Base-by-base conservation (phyloP, 306 rosid genomes). In the Sicyos baderoa region DNA sequence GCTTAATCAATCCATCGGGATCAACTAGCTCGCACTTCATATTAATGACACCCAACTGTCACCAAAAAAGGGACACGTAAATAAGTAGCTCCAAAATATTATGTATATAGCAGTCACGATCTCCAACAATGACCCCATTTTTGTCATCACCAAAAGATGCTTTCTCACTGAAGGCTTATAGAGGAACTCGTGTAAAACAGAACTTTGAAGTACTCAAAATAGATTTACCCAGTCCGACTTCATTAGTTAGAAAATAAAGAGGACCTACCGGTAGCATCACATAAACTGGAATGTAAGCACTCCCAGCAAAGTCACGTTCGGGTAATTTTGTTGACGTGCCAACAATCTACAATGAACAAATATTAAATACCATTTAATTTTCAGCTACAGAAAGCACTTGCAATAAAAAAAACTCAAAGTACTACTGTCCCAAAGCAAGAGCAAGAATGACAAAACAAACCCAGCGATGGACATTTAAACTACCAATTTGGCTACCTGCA, bases 11-110 rank as follows among this genome's bases (percentile, higher is more conserved):
- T 53, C 87, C 90, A 79, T 94, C 97, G 11, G 89, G 96, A 85
- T 94, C 97, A 77, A 86, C 95, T 73, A 94, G 82, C 76, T 90
- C 99, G 67, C 97, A 90, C 76, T 94, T 94, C 83, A 94, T 85
- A 78, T 90, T 90, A 80, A 88, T 76, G 76, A 88, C 91, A 68
- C 99, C 99, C 73, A 88, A 77, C 99, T 90, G 86, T 79, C 66
- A 79, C 73, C 73, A 76, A 78, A 74, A 83, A 50, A 60, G 73
- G 52, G 54, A 37, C 55, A 10, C 57, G 27, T 19, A 17, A 45
- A 58, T 64, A 72, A 81, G 70, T 32, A 74, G 25, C 73, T 56
- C 60, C 52, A 76, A 55, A 75, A 73, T 40, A 78, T 32, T 5
- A 52, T 70, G 53, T 54, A 57, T 22, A 58, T 44, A 71, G 79